Conservation (phyloP, 169 alveolate species). For the Besnoitia besnoiti region DNA sequence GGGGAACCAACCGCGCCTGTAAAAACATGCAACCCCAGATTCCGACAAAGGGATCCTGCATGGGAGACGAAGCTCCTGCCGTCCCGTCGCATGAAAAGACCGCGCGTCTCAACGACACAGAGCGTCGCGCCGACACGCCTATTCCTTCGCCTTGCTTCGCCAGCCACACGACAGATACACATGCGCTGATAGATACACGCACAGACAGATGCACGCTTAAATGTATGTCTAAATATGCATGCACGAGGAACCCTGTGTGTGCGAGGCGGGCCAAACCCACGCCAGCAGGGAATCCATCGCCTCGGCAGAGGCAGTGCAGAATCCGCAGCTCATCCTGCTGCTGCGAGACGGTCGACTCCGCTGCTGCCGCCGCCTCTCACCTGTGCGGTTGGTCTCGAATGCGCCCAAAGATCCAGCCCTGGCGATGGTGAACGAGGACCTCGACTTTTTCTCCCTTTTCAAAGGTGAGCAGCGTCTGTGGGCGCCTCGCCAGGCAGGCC, state of each 20-base stretch:
- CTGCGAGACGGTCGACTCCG: too few species aligned
- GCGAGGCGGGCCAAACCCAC: too few species aligned
- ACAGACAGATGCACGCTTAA: background rate
- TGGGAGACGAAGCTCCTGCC: background rate
- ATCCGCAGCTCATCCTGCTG: too few species aligned
- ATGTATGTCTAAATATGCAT: background rate
- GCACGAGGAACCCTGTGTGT: too few species aligned
- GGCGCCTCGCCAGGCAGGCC: constrained; percentile 34
- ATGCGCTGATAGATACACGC: background rate
- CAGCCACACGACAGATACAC: background rate
- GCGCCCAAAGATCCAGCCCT: constrained; percentile 64
- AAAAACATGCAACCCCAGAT: background rate
- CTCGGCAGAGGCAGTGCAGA: too few species aligned
- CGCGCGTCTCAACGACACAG: background rate
- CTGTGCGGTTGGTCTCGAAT: constrained; percentile 60
- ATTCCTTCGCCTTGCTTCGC: background rate
- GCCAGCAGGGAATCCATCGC: too few species aligned
- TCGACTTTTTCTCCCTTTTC: constrained; percentile 61
- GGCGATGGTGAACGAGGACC: constrained; percentile 52
- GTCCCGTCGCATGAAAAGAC: background rate
- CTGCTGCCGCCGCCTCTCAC: background rate
- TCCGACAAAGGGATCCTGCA: background rate
- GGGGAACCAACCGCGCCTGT: constrained; percentile 21
- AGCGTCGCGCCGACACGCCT: background rate
- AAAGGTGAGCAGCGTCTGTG: background rate